These are phyloP conservation scores for Medicago arabica DNA, from an alignment of 306 rosid species.

Conservation along the genomic window DNA sequence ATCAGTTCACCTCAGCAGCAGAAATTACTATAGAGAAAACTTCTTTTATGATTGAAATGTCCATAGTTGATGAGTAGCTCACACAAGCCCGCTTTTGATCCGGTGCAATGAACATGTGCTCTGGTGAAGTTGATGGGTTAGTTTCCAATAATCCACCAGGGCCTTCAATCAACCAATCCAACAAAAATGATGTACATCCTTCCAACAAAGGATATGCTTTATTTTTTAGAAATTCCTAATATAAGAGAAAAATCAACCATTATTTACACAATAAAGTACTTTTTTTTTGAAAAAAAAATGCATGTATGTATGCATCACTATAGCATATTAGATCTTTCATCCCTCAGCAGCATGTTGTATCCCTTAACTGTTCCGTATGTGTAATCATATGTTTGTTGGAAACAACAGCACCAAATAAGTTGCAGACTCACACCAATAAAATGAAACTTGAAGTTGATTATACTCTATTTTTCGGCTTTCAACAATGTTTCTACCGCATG, in stretches of 20 bases:
- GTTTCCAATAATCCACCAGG: constrained; percentile 80
- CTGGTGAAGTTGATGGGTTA: constrained; percentile 98
- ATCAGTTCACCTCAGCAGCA: constrained; percentile 80
- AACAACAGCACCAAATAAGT: too few relatives aligned
- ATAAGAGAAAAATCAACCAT: constrained; percentile 43
- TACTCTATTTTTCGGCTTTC: background rate
- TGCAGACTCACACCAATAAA: constrained; percentile 1
- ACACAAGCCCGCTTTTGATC: constrained; percentile 87
- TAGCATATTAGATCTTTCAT: constrained; percentile 22
- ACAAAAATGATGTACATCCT: constrained; percentile 86
- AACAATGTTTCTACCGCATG: constrained; percentile 4
- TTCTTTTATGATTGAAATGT: constrained; percentile 84
- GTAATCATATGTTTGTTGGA: constrained; percentile 4
- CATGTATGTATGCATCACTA: constrained; percentile 1
- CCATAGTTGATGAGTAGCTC: constrained; percentile 98
- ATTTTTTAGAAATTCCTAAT: constrained; percentile 80
- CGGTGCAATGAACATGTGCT: constrained; percentile 90
- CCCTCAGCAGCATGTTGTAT: constrained; percentile 2
- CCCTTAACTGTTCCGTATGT: constrained; percentile 10
- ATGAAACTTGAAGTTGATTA: constrained; percentile 18
- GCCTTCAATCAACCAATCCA: constrained; percentile 98
- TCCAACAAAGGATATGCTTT: constrained; percentile 96
- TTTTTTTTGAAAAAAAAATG: background rate
- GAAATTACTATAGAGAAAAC: constrained; percentile 73
- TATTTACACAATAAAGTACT: constrained; percentile 12